Base-by-base conservation (phyloP, 176 grass and related monocot genomes). In the Aegilops speltoides region DNA sequence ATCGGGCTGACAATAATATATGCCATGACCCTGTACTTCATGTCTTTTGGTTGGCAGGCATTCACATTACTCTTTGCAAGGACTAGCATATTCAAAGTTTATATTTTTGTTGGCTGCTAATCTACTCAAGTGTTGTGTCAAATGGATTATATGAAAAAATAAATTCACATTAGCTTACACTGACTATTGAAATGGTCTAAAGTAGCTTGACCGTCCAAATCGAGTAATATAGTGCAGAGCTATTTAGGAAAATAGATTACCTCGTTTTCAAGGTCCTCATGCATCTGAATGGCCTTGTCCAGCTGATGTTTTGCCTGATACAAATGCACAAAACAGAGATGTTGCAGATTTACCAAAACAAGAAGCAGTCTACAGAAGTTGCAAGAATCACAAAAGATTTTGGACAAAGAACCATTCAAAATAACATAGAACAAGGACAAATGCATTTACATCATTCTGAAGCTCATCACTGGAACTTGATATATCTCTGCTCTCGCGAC, bases 211-310 rank as follows among this genome's bases (percentile, higher is more conserved):
- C 38, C 3, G 38, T 41, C 54, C 45, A 40, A 43, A 81, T 46
- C 22, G 80, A 84, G 57, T 61, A 89, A 6, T 3, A 52, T 15
- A 70, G 48, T 61, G 26, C 40, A 79, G 12, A 79, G 37, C 34
- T 45, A 40, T 72, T 24, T 9, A 41, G 68, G 15, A 60, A 81
- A 76, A 87, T 77, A 14, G 61, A 79, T 1, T 89, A 93, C 94
- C 94, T 93, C 94, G 19, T 83, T 89, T 91, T 93, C 89, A 87
- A 93, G 91, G 75, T 91, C 91, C 22, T 95, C 91, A 0, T 64
- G 91, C 85, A 86, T 91, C 70, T 86, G 89, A 83, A 86, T 79
- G 36, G 89, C 85, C 87, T 89, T 87, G 28, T 83, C 89, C 82
- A 95, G 85, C 57, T 91, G 94, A 13, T 87, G 81, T 80, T 95